Evolutionary conservation across 1,284 basidiomycete genomes (phyloP).

Genomic region (Wolfiporia cocos): DNA sequence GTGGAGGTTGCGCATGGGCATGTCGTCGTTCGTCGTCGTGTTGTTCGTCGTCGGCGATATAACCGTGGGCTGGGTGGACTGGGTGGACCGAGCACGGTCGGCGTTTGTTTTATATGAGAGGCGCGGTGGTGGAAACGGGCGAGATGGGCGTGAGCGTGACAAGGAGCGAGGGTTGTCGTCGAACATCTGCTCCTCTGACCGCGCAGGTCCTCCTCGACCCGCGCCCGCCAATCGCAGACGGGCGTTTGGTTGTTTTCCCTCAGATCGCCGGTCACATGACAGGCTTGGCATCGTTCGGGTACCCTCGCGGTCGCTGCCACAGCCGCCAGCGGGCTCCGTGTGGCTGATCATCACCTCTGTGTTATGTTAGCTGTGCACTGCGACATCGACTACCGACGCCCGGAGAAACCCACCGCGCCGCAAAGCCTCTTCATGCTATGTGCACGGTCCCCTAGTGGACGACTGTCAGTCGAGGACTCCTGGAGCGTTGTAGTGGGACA

Average conservation of each 20-base stretch:
- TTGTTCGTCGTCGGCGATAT: not conserved
- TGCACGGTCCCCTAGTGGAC: no score
- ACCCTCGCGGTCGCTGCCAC: slow-evolving; percentile 1
- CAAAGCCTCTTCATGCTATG: no score
- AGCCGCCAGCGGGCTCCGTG: no score
- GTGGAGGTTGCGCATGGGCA: not conserved
- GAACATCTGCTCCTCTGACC: not conserved
- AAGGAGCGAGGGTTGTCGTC: not conserved
- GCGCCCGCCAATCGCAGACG: not conserved
- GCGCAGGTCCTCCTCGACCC: not conserved
- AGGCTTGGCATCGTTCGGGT: not conserved
- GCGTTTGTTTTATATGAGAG: not conserved
- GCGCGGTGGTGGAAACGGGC: not conserved
- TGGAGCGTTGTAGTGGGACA: no score
- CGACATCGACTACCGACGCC: no score
- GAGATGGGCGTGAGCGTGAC: not conserved
- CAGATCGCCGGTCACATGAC: slow-evolving; percentile 1
- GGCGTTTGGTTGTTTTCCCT: not conserved
- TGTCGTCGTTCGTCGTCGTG: not conserved
- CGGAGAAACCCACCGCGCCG: no score
- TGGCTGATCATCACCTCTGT: no score
- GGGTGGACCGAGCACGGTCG: not conserved
- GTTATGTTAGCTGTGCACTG: no score
- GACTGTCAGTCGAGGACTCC: no score
- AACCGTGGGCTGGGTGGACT: not conserved